Conservation (phyloP, 108 stramenopile genomes). For the Pelagomonas calceolata region DNA sequence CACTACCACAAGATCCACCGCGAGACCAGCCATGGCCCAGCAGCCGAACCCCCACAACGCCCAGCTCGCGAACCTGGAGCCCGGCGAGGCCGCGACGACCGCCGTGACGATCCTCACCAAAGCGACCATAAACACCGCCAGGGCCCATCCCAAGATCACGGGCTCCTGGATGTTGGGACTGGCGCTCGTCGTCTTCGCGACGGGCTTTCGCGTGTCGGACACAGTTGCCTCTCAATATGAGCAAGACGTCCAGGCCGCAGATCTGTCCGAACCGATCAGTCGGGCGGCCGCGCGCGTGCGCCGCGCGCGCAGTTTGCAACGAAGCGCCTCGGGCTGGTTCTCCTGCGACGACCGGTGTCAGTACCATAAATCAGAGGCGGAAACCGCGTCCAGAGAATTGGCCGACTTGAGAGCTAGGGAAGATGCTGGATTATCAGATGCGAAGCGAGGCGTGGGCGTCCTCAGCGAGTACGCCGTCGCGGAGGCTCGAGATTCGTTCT, state of each 20-base stretch:
- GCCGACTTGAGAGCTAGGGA: background rate
- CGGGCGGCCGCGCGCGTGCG: background rate
- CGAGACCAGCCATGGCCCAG: no score
- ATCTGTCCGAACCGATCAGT: background rate
- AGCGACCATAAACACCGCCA: background rate
- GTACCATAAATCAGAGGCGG: background rate
- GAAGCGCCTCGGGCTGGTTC: background rate
- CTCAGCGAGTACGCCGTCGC: slow-evolving; percentile 12
- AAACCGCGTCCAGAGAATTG: background rate
- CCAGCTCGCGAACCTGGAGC: no score
- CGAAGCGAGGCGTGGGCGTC: slow-evolving; percentile 8
- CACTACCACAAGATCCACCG: no score
- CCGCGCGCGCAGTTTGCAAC: background rate
- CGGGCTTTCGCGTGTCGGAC: slow-evolving; percentile 6
- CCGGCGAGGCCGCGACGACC: no score
- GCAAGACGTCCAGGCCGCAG: background rate
- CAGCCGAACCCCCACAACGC: no score
- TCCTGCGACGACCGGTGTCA: slow-evolving; percentile 6
- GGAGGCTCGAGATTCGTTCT: slow-evolving; percentile 10
- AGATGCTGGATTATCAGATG: background rate
- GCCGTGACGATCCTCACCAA: background rate
- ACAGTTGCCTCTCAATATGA: background rate
- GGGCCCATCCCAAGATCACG: background rate
- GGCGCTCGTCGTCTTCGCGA: slow-evolving; percentile 2
- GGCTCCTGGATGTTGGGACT: background rate